phyloP scores from a whole-genome alignment of 116 monocot genomes.

The Cymodocea nodosa region DNA sequence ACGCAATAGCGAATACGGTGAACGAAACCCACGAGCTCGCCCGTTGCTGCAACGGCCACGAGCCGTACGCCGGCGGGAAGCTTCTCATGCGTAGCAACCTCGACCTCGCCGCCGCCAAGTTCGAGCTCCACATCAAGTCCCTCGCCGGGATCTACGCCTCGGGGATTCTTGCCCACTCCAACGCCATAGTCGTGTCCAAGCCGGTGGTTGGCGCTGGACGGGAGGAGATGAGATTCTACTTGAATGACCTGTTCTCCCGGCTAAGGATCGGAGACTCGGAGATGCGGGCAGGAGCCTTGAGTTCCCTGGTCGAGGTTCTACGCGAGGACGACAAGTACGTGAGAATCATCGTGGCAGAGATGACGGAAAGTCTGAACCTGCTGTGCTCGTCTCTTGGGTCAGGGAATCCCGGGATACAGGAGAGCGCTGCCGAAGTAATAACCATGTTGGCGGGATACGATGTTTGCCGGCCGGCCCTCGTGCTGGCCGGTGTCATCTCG shows the following conservation, averaged over 20 bases:
- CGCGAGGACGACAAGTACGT: slow-evolving; percentile 45
- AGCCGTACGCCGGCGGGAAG: slow-evolving; percentile 45
- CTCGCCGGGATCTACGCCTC: slow-evolving; percentile 29
- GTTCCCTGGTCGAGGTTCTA: slow-evolving; percentile 30
- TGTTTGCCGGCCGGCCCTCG: slow-evolving; percentile 25
- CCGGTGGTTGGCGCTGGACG: slow-evolving; percentile 24
- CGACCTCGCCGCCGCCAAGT: slow-evolving; percentile 24
- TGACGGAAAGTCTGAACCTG: slow-evolving; percentile 10
- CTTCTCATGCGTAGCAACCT: slow-evolving; percentile 58
- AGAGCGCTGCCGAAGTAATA: slow-evolving; percentile 31
- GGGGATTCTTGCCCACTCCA: slow-evolving; percentile 11
- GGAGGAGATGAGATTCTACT: slow-evolving; percentile 52
- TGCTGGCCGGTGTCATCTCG: slow-evolving; percentile 24
- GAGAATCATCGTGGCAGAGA: slow-evolving; percentile 21
- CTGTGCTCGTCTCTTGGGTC: slow-evolving; percentile 27
- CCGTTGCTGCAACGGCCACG: slow-evolving; percentile 10
- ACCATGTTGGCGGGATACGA: slow-evolving; percentile 21
- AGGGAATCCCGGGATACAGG: slow-evolving; percentile 20
- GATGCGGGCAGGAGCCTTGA: slow-evolving; percentile 24
- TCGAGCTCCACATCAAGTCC: slow-evolving; percentile 35
- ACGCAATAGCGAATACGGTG: slow-evolving; percentile 13
- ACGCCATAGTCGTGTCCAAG: slow-evolving; percentile 35
- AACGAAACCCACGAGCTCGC: slow-evolving; percentile 24
- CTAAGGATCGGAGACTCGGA: slow-evolving; percentile 30
- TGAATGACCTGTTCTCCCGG: slow-evolving; percentile 39